Conservation (phyloP, 805 yeast genomes). For the Wickerhamomyces bisporus region DNA sequence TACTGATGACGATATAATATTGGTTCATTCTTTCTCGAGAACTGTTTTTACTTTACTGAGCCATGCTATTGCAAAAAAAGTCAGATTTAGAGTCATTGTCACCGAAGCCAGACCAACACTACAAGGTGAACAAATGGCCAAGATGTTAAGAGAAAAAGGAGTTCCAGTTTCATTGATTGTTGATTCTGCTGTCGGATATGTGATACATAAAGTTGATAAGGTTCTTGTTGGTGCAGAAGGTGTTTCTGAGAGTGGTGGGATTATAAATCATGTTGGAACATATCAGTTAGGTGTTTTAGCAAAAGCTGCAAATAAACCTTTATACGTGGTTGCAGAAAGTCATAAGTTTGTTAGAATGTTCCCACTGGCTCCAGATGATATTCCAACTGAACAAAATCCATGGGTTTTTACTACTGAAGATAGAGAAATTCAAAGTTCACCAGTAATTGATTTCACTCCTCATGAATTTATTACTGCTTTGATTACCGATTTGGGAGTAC, state of each 20-base stretch:
- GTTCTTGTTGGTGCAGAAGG: conserved; percentile 98
- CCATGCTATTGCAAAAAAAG: conserved; percentile 70
- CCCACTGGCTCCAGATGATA: conserved; percentile 89
- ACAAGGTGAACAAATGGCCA: conserved; percentile 70
- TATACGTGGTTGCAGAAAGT: conserved; percentile 89
- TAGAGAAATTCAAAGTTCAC: conserved; percentile 38
- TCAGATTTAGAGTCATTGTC: conserved; percentile 84
- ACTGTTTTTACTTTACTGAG: conserved; percentile 75
- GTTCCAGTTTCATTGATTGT: conserved; percentile 86
- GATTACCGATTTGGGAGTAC: conserved; percentile 92
- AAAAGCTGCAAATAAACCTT: conserved; percentile 83
- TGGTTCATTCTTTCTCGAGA: conserved; percentile 90
- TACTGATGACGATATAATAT: conserved; percentile 84
- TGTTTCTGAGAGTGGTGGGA: conserved; percentile 98
- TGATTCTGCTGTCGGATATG: conserved; percentile 91
- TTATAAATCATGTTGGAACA: conserved; percentile 91
- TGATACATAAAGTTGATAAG: conserved; percentile 86
- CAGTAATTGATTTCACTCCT: conserved; percentile 87
- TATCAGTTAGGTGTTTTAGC: conserved; percentile 94
- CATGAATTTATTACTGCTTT: conserved; percentile 93
- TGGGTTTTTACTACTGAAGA: conserved; percentile 37
- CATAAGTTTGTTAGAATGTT: conserved; percentile 96
- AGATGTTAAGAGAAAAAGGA: conserved; percentile 57
- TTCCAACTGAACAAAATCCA: conserved; percentile 55
- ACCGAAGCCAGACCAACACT: conserved; percentile 90